phyloP scores from a whole-genome alignment of 306 rosid genomes.

The Lathyrus aphaca region DNA sequence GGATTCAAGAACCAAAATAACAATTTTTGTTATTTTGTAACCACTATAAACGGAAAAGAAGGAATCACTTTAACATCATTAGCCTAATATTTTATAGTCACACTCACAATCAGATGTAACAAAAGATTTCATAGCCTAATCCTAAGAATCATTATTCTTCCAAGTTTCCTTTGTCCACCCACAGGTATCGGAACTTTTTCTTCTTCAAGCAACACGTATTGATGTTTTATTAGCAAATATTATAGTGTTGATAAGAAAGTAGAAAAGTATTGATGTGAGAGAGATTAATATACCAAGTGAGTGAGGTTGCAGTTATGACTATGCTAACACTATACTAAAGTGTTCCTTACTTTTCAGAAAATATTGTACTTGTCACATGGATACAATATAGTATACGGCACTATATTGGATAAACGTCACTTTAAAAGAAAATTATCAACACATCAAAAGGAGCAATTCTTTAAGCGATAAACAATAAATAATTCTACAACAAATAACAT shows the following conservation, averaged over 20 bases:
- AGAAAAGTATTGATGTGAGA: not conserved
- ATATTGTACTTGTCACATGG: constrained; percentile 4
- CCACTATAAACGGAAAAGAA: not conserved
- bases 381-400: not conserved
- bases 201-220: constrained; percentile 6
- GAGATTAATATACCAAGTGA: no score
- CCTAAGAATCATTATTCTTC: not conserved
- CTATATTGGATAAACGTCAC: constrained; percentile 22
- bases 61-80: not conserved
- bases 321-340: constrained; percentile 2
- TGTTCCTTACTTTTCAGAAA: constrained; percentile 31
- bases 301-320: constrained; percentile 22
- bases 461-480: not conserved
- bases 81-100: not conserved
- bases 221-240: not conserved
- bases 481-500: not conserved
- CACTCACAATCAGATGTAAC: not conserved
- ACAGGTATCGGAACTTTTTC: constrained; percentile 8
- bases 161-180: not conserved
- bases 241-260: not conserved
- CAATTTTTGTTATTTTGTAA: constrained; percentile 25
- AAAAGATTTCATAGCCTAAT: not conserved
- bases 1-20: not conserved
- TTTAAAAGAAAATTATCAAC: not conserved
- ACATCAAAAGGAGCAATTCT: constrained; percentile 14